Evolutionary conservation across 2,329 filamentous ascomycete genomes (phyloP).

Genomic region (Zymoseptoria crescenta): DNA sequence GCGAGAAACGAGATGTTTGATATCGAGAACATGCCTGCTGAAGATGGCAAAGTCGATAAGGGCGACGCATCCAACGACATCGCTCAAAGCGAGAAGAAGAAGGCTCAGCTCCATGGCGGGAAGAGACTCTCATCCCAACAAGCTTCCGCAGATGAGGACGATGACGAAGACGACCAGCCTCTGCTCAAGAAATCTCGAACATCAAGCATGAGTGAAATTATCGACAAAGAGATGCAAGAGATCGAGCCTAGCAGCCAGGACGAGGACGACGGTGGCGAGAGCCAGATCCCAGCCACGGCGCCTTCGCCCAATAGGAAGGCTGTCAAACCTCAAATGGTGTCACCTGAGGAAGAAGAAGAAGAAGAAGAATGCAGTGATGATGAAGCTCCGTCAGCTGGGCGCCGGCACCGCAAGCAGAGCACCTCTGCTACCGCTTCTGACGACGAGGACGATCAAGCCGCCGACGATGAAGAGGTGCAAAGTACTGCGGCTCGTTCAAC

Average conservation of each 20-base stretch:
- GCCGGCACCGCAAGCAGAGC: neutral
- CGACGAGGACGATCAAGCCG: neutral
- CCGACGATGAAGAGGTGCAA: neutral
- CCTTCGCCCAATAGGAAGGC: neutral
- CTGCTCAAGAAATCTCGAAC: neutral
- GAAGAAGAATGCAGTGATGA: neutral
- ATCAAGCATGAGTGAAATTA: neutral
- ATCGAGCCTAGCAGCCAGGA: neutral
- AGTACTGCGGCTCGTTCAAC: neutral
- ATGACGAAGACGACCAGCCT: neutral
- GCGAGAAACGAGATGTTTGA: too few species aligned
- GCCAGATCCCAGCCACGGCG: neutral
- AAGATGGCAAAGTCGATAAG: too few species aligned
- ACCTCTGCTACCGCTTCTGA: neutral
- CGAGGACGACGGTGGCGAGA: neutral
- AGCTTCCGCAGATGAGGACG: neutral
- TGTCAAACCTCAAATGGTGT: neutral
- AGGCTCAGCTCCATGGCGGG: neutral
- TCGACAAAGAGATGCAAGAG: neutral
- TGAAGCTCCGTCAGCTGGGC: neutral
- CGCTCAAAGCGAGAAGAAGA: too few species aligned
- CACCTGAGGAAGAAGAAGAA: neutral
- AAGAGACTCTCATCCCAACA: neutral
- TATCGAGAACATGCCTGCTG: too few species aligned
- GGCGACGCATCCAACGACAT: too few species aligned